Conservation (phyloP, 2,329 filamentous ascomycete genomes). For the Blastomyces gilchristii region DNA sequence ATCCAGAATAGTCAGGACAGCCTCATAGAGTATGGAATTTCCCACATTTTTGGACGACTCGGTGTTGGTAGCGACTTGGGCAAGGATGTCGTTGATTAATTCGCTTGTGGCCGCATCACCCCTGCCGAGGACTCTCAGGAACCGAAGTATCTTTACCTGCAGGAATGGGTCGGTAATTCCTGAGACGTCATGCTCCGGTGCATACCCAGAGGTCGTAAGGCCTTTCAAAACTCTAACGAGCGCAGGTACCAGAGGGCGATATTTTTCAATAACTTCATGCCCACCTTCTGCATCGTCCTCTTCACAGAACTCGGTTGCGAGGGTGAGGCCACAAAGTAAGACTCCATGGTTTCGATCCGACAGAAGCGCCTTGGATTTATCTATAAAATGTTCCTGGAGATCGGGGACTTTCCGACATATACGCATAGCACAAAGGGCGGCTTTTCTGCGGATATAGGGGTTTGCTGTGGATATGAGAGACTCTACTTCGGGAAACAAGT, state of each 20-base stretch:
- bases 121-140: conserved; percentile 75
- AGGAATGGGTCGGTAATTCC: conserved; percentile 97
- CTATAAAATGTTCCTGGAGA: conserved; percentile 90
- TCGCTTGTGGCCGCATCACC: conserved; percentile 84
- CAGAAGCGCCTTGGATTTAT: conserved; percentile 80
- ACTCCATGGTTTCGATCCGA: conserved; percentile 95
- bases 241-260: conserved; percentile 71
- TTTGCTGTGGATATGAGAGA: conserved; percentile 83
- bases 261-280: conserved; percentile 86
- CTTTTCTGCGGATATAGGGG: conserved; percentile 96
- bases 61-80: conserved; percentile 95
- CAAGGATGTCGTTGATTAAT: conserved; percentile 96
- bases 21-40: conserved; percentile 95
- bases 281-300: conserved; percentile 85
- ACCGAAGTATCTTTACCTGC: conserved; percentile 86
- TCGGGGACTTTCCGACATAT: conserved; percentile 98
- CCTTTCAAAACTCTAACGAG: conserved; percentile 87
- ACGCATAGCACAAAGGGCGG: conserved; percentile 95
- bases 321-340: conserved; percentile 77
- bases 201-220: conserved; percentile 88
- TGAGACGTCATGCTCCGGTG: conserved; percentile 94
- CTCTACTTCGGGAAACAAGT: conserved; percentile 93
- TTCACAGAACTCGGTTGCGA: conserved; percentile 87
- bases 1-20: conserved; percentile 91
- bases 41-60: conserved; percentile 97